Conservation (phyloP, 352 stramenopile species). For the Bremia lactucae region DNA sequence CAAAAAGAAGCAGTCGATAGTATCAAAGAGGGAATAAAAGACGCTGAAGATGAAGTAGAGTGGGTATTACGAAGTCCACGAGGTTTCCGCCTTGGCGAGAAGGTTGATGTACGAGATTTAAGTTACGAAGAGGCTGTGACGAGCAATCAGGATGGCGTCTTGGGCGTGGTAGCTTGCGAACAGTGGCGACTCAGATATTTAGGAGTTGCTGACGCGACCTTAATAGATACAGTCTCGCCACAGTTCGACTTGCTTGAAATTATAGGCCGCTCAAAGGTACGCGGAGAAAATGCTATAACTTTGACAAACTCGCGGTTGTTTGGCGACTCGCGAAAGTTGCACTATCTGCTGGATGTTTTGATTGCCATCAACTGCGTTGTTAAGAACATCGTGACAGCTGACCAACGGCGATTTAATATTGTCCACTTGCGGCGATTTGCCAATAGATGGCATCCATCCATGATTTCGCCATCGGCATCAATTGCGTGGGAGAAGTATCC, state of each 20-base stretch:
- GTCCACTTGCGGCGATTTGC: conserved; percentile 63
- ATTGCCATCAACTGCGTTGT: conserved; percentile 42
- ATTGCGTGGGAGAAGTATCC: conserved; percentile 47
- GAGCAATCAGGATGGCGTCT: conserved; percentile 31
- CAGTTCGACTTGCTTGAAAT: conserved; percentile 76
- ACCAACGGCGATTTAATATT: conserved; percentile 71
- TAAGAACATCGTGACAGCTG: conserved; percentile 69
- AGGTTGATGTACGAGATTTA: conserved; percentile 37
- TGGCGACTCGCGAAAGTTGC: conserved; percentile 60
- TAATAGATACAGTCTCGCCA: conserved; percentile 47
- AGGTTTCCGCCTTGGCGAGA: conserved; percentile 45
- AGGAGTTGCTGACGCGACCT: conserved; percentile 39
- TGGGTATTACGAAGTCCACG: conserved; percentile 58
- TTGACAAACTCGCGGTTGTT: conserved; percentile 48
- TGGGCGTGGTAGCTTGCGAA: conserved; percentile 63
- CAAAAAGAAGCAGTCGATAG: background rate
- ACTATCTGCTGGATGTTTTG: conserved; percentile 78
- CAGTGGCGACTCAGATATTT: conserved; percentile 59
- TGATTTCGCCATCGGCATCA: conserved; percentile 44
- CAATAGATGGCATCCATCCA: conserved; percentile 49
- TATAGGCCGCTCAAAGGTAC: conserved; percentile 45
- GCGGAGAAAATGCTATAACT: conserved; percentile 49
- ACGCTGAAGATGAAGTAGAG: conserved; percentile 23
- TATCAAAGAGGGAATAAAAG: conserved; percentile 16
- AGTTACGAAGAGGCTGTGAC: conserved; percentile 52